phyloP scores from a whole-genome alignment of 768 basidiomycete species.

The Pholiota conissans region DNA sequence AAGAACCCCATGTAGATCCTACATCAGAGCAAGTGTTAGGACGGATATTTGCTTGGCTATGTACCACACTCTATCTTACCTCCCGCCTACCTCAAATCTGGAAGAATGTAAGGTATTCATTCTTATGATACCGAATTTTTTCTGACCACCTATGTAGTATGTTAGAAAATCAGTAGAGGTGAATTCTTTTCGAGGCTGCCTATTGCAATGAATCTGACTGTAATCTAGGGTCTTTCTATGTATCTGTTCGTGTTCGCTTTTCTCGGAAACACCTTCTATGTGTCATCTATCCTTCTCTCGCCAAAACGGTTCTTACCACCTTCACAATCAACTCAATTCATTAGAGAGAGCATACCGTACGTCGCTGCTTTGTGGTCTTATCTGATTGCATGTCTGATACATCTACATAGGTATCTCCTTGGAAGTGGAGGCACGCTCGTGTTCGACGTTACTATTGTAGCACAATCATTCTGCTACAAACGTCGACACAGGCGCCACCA shows the following conservation, averaged over 20 bases:
- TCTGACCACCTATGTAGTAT: constrained; percentile 45
- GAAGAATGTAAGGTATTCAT: constrained; percentile 85
- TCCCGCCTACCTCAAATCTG: constrained; percentile 96
- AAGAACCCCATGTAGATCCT: constrained; percentile 26
- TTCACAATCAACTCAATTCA: constrained; percentile 60
- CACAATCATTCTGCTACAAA: constrained; percentile 81
- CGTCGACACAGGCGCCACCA: constrained; percentile 44
- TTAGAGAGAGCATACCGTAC: constrained; percentile 84
- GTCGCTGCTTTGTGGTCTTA: constrained; percentile 29
- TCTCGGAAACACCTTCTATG: constrained; percentile 91
- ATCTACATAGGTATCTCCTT: constrained; percentile 68
- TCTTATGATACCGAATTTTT: background rate
- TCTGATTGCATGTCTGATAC: constrained; percentile 3
- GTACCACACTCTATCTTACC: constrained; percentile 91
- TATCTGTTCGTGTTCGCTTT: constrained; percentile 94
- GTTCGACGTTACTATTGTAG: constrained; percentile 91
- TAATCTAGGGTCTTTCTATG: constrained; percentile 81
- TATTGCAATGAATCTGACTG: background rate
- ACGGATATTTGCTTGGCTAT: constrained; percentile 91
- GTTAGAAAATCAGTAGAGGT: constrained; percentile 90
- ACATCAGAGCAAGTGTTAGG: constrained; percentile 71
- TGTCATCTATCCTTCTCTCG: constrained; percentile 83
- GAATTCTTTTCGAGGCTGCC: constrained; percentile 3
- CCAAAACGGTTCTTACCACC: constrained; percentile 60
- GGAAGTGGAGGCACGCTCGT: constrained; percentile 92